Conservation (phyloP, 805 yeast species). For the Torulaspora microellipsoides region DNA sequence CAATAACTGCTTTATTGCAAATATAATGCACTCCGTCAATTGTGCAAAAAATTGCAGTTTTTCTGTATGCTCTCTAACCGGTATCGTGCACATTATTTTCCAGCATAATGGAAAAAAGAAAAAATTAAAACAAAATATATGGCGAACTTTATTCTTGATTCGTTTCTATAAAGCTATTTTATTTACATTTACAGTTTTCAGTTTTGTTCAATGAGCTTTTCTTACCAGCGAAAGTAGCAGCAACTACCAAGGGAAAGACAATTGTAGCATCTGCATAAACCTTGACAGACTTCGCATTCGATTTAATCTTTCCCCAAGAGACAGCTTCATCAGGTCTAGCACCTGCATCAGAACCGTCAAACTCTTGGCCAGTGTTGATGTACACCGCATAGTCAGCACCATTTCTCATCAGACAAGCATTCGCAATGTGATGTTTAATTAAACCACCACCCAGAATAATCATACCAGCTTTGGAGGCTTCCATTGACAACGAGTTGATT, state of each 20-base stretch:
- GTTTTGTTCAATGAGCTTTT: constrained; percentile 3
- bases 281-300: constrained; percentile 87
- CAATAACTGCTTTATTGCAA: background rate
- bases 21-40: too few species aligned
- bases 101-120: background rate
- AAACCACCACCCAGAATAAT: constrained; percentile 93
- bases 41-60: too few species aligned
- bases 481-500: constrained; percentile 92
- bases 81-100: too few species aligned
- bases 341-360: constrained; percentile 98
- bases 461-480: constrained; percentile 93
- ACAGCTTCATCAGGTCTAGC: constrained; percentile 99
- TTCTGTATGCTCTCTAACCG: too few species aligned
- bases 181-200: constrained; percentile 10
- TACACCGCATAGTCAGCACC: constrained; percentile 98
- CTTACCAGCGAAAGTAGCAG: constrained; percentile 86
- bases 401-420: constrained; percentile 97
- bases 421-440: constrained; percentile 94
- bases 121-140: background rate
- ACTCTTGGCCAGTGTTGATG: constrained; percentile 97
- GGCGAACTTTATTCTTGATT: background rate
- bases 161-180: constrained; percentile 1
- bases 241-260: constrained; percentile 94
- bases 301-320: constrained; percentile 97
- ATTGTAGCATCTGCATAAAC: constrained; percentile 93